Conservation (phyloP, 2,329 filamentous ascomycete species). For the Cladosporium velox region DNA sequence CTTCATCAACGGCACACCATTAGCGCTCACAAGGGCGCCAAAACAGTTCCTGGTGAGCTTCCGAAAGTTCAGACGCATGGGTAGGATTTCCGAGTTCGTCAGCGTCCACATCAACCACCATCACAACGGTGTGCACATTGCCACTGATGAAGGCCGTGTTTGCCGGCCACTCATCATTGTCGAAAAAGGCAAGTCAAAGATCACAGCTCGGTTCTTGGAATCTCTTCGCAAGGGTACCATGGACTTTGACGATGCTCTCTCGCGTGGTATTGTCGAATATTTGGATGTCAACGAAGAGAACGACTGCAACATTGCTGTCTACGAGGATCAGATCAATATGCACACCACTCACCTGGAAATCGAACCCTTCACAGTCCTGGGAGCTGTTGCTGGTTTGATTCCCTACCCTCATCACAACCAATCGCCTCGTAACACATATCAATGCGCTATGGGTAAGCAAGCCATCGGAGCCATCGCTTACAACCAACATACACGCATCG, state of each 20-base stretch:
- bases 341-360: conserved; percentile 94
- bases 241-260: conserved; percentile 92
- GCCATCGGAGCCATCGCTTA: conserved; percentile 97
- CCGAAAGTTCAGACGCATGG: conserved; percentile 81
- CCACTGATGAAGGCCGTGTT: conserved; percentile 94
- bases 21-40: conserved; percentile 81
- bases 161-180: conserved; percentile 96
- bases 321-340: conserved; percentile 78
- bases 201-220: conserved; percentile 76
- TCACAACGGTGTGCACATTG: conserved; percentile 88
- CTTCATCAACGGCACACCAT: conserved; percentile 92
- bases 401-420: conserved; percentile 99
- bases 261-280: conserved; percentile 88
- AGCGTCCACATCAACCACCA: conserved; percentile 96
- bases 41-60: conserved; percentile 85
- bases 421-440: conserved; percentile 96
- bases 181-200: conserved; percentile 79
- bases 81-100: conserved; percentile 92
- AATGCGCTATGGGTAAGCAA: conserved; percentile 99
- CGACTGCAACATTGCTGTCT: conserved; percentile 88
- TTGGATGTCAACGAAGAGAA: conserved; percentile 98
- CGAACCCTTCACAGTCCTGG: conserved; percentile 94
- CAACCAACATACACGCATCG: conserved; percentile 96
- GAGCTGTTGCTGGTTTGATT: conserved; percentile 92
- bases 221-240: conserved; percentile 80